These are phyloP conservation scores for Penicillium maclennaniae DNA, from an alignment of 495 filamentous ascomycete species.

Conservation along the genomic window DNA sequence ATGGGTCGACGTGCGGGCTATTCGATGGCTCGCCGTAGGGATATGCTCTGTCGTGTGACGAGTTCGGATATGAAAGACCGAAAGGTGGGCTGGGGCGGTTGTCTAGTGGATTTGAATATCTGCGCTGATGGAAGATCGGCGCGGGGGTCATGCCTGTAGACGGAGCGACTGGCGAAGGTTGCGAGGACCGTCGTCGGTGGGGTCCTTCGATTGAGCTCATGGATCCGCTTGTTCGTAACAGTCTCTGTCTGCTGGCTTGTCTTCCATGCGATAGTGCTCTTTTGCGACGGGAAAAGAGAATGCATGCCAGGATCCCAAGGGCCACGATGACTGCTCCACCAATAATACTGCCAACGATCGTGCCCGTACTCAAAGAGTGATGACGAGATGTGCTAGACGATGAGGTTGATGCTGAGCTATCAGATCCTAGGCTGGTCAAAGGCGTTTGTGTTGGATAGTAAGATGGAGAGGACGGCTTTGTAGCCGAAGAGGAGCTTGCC, in stretches of 20 bases:
- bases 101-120: background rate
- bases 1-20: background rate
- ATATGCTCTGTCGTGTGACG: constrained; percentile 5
- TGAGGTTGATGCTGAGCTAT: background rate
- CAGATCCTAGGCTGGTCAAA: background rate
- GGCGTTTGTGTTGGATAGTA: background rate
- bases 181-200: constrained; percentile 2
- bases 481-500: background rate
- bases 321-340: constrained; percentile 25
- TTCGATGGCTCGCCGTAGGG: background rate
- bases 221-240: constrained; percentile 13
- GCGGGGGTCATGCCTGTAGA: background rate
- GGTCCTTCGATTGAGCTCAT: constrained; percentile 3
- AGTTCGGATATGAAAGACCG: constrained; percentile 5
- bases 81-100: background rate
- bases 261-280: constrained; percentile 6
- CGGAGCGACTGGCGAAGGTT: background rate
- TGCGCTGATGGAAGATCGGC: constrained; percentile 5
- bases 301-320: constrained; percentile 18
- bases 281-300: constrained; percentile 20
- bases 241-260: constrained; percentile 14
- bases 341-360: constrained; percentile 27
- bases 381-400: background rate
- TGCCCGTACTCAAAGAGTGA: background rate
- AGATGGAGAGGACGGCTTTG: background rate